Evolutionary conservation across 371 early-diverging fungal genomes (phyloP).

Genomic region (Fennellomyces sp.): DNA sequence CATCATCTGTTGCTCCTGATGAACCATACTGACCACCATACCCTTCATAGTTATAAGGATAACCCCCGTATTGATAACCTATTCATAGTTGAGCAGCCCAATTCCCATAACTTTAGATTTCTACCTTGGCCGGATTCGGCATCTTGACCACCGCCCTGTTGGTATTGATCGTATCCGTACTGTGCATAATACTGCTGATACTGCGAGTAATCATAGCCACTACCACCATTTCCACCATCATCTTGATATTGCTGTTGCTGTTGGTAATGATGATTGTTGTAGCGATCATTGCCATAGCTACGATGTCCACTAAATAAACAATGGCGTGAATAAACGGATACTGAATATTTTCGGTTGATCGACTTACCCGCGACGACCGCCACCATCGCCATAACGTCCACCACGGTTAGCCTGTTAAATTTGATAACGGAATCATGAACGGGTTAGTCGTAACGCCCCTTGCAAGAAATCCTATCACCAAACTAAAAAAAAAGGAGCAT

Average conservation of each 20-base stretch:
- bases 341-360: neutral
- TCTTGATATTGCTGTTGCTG: conserved; percentile 17
- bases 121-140: neutral
- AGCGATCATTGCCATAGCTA: conserved; percentile 11
- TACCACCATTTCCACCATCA: neutral
- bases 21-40: conserved; percentile 25
- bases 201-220: conserved; percentile 38
- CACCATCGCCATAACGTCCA: conserved; percentile 29
- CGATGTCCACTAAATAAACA: conserved; percentile 6
- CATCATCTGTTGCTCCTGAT: conserved; percentile 6
- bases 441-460: conserved; percentile 7
- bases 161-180: conserved; percentile 35
- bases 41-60: conserved; percentile 28
- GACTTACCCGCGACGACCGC: conserved; percentile 37
- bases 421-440: neutral
- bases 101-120: conserved; percentile 7
- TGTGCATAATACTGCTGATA: conserved; percentile 48
- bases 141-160: conserved; percentile 6
- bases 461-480: neutral
- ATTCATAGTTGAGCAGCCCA: neutral
- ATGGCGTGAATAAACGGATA: neutral
- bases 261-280: conserved; percentile 15
- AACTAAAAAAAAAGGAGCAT: neutral
- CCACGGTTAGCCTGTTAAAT: conserved; percentile 32
- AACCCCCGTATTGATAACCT: conserved; percentile 28